phyloP scores from a whole-genome alignment of 2,329 filamentous ascomycete genomes.

The Aspergillus sclerotialis region DNA sequence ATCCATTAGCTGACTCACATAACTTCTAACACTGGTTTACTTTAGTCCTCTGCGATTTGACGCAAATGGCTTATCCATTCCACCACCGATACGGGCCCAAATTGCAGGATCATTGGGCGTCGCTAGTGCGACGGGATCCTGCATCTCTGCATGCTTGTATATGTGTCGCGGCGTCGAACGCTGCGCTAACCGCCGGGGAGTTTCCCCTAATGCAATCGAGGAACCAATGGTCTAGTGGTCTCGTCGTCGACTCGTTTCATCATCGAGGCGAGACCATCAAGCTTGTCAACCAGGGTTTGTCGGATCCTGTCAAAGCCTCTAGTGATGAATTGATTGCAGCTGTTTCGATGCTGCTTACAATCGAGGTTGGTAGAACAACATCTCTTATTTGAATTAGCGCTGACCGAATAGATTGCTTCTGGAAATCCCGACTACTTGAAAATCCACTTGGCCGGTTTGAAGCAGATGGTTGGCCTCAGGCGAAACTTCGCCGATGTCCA shows the following conservation, averaged over 20 bases:
- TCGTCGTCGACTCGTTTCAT: slow-evolving; percentile 31
- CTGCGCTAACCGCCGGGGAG: slow-evolving; percentile 25
- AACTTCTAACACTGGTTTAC: slow-evolving; percentile 5
- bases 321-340: slow-evolving; percentile 34
- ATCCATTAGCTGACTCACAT: background rate
- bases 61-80: slow-evolving; percentile 29
- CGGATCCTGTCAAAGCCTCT: slow-evolving; percentile 29
- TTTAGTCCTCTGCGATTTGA: slow-evolving; percentile 30
- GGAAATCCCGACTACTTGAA: slow-evolving; percentile 33
- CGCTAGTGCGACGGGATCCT: slow-evolving; percentile 28
- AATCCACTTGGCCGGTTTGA: slow-evolving; percentile 32
- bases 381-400: background rate
- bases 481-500: slow-evolving; percentile 31
- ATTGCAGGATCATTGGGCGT: slow-evolving; percentile 28
- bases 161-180: slow-evolving; percentile 31
- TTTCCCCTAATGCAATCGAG: slow-evolving; percentile 27
- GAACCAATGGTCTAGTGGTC: slow-evolving; percentile 20
- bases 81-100: slow-evolving; percentile 27
- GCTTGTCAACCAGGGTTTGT: slow-evolving; percentile 32
- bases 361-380: slow-evolving; percentile 21
- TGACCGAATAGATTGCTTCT: slow-evolving; percentile 27
- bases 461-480: slow-evolving; percentile 33
- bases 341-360: slow-evolving; percentile 32
- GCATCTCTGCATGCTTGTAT: slow-evolving; percentile 31
- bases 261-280: slow-evolving; percentile 34